Conservation (phyloP, 176 grass and related monocot species). For the Rhynchospora tenuis region DNA sequence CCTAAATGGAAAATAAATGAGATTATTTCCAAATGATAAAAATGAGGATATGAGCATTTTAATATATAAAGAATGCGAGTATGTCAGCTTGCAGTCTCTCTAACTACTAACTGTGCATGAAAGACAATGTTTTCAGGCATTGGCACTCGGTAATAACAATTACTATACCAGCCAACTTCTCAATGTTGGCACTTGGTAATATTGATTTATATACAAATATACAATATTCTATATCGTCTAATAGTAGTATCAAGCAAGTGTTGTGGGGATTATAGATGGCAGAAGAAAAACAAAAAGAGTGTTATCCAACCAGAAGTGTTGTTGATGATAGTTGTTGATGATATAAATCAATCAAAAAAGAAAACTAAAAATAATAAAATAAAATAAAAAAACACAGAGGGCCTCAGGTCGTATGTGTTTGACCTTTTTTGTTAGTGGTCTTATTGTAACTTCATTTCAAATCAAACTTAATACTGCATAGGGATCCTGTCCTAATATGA, state of each 20-base stretch:
- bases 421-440: background rate
- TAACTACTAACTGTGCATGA: background rate
- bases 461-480: background rate
- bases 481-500: background rate
- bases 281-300: background rate
- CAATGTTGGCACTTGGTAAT: background rate
- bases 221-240: background rate
- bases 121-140: background rate
- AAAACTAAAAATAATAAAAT: background rate
- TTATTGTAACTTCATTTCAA: background rate
- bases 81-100: background rate
- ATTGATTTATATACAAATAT: no score
- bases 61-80: background rate
- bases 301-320: background rate
- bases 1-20: conserved; percentile 34
- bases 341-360: background rate
- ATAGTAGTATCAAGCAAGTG: background rate
- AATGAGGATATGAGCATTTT: background rate
- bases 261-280: background rate
- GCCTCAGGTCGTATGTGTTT: background rate
- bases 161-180: background rate
- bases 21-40: background rate
- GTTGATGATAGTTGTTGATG: background rate
- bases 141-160: background rate
- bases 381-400: background rate